These are phyloP conservation scores for Rhodotorula sp. DNA, from an alignment of 1,284 basidiomycete species.

Conservation along the genomic window DNA sequence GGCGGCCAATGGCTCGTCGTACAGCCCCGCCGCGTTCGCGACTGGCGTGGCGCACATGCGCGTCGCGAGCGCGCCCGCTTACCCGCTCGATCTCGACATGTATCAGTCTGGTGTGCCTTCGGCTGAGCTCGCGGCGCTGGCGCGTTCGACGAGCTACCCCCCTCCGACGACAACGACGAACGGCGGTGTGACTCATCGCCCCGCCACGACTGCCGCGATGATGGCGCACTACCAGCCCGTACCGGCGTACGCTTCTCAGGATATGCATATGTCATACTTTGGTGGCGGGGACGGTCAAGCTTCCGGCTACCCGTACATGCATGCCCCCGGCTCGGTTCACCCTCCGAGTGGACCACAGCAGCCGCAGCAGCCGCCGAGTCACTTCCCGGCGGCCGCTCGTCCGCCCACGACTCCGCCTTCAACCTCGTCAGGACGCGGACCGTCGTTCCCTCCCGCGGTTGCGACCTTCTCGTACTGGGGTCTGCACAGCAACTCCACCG, in stretches of 20 bases:
- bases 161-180: background rate
- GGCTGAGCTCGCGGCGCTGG: background rate
- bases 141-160: background rate
- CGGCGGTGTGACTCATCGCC: background rate
- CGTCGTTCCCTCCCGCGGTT: background rate
- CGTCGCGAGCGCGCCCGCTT: background rate
- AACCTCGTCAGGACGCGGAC: no score
- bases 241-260: background rate
- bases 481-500: background rate
- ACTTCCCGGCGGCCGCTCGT: background rate
- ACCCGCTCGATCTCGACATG: background rate
- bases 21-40: background rate
- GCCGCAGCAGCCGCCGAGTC: background rate
- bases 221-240: background rate
- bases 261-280: no score
- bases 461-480: background rate
- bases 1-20: background rate
- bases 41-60: background rate
- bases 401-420: background rate
- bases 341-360: background rate
- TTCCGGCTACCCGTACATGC: no score
- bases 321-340: no score
- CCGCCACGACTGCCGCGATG: background rate
- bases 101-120: background rate
- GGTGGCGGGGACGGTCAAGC: no score